These are phyloP conservation scores for Diplodia corticola DNA, from an alignment of 2,329 filamentous ascomycete genomes.

Conservation along the genomic window DNA sequence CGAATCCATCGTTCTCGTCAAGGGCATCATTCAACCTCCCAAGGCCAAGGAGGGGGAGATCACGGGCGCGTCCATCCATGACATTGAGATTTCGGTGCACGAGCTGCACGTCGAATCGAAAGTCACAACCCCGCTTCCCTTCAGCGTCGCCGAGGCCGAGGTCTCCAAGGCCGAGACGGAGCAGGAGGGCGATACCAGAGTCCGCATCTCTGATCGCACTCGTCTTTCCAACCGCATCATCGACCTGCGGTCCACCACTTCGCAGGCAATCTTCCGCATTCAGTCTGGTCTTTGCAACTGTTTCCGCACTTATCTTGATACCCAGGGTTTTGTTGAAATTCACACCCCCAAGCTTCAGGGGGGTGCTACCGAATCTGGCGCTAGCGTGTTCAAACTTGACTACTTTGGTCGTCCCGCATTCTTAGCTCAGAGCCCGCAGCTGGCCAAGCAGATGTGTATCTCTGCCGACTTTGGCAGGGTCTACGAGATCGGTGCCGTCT, in stretches of 20 bases:
- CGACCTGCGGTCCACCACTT: slow-evolving; percentile 80
- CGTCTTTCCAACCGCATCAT: slow-evolving; percentile 78
- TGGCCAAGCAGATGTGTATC: slow-evolving; percentile 91
- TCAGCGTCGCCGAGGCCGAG: slow-evolving; percentile 70
- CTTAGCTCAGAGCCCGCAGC: slow-evolving; percentile 85
- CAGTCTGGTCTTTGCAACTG: slow-evolving; percentile 77
- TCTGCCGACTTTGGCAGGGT: slow-evolving; percentile 86
- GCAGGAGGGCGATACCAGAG: slow-evolving; percentile 58
- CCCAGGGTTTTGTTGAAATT: slow-evolving; percentile 83
- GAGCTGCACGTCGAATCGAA: slow-evolving; percentile 63
- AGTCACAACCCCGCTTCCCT: slow-evolving; percentile 63
- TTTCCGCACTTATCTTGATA: slow-evolving; percentile 75
- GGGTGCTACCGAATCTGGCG: slow-evolving; percentile 84
- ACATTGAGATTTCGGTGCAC: slow-evolving; percentile 73
- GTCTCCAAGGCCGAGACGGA: slow-evolving; percentile 56
- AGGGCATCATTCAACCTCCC: slow-evolving; percentile 70
- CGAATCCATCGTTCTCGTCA: slow-evolving; percentile 76
- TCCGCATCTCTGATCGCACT: slow-evolving; percentile 68
- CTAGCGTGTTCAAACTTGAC: slow-evolving; percentile 87
- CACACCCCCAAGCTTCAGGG: slow-evolving; percentile 92
- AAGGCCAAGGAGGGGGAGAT: slow-evolving; percentile 66
- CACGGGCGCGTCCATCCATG: slow-evolving; percentile 71
- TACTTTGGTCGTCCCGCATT: slow-evolving; percentile 89
- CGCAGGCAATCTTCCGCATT: slow-evolving; percentile 84
- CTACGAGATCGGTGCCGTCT: slow-evolving; percentile 87